These are phyloP conservation scores for Yamadazyma blattariae DNA, from an alignment of 1,139 yeast genomes.

Conservation along the genomic window DNA sequence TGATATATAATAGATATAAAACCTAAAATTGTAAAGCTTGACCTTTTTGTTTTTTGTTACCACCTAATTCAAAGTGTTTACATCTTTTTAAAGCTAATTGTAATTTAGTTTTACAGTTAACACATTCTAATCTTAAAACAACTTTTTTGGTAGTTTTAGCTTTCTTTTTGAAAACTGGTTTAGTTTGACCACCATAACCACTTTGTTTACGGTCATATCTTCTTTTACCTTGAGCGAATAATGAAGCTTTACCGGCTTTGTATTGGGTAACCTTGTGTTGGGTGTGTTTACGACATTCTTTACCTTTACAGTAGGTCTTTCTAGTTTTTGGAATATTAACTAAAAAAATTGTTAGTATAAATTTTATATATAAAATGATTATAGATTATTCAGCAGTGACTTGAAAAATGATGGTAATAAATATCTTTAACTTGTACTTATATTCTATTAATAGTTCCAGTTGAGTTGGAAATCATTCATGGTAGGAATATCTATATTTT, in stretches of 20 bases:
- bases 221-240: constrained; percentile 99
- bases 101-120: constrained; percentile 97
- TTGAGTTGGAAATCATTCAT: no score
- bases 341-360: constrained; percentile 33
- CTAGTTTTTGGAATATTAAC: constrained; percentile 99
- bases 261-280: constrained; percentile 99
- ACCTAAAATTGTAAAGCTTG: constrained; percentile 91
- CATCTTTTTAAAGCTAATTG: constrained; percentile 99
- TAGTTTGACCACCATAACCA: constrained; percentile 99
- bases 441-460: neutral
- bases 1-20: constrained; percentile 15
- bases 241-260: constrained; percentile 99
- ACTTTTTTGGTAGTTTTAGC: constrained; percentile 99
- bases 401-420: no score
- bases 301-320: constrained; percentile 99
- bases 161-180: constrained; percentile 99
- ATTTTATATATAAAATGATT: no score
- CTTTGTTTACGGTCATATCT: constrained; percentile 99
- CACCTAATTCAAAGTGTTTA: constrained; percentile 99
- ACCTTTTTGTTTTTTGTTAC: constrained; percentile 99
- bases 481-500: no score
- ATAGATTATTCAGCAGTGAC: no score
- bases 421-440: neutral
- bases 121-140: constrained; percentile 99
- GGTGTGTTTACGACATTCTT: constrained; percentile 99